Evolutionary conservation across 176 grass and related monocot genomes (phyloP), one percentile per base, ranked within the genome.

Genomic region (Oryza punctata): DNA sequence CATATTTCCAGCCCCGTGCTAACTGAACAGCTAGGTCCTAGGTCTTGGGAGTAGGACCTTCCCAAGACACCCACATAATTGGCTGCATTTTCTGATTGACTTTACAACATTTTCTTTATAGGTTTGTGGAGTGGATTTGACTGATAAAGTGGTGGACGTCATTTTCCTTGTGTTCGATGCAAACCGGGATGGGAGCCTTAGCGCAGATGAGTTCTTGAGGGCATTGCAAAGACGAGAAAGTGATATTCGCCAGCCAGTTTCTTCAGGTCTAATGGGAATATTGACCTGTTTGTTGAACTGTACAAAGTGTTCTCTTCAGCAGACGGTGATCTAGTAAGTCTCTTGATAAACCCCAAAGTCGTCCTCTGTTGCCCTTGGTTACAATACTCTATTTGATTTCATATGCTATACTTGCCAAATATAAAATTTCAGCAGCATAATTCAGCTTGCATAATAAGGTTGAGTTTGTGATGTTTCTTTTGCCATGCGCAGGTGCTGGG

Each of bases 81-180:
- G 24, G 54, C 33, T 69, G 15, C 15, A 13, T 74, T 61, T 69
- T 65, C 19, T 84, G 14, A 78, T 76, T 76, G 12, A 45, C 64
- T 85, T 40, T 19, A 12, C 21, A 32, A 57, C 59, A 3, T 1
- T 65, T 81, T 19, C 57, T 44, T 75, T 64, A 61, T 63, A 98
- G 96, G 96, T 98, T 38, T 98, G 96, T 85, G 93, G 91, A 12
- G 83, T 98, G 66, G 82, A 90, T 63, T 80, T 95, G 73, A 90
- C 87, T 71, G 87, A 98, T 77, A 98, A 83, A 60, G 88, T 95
- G 38, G 87, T 98, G 46, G 91, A 98, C 61, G 65, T 89, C 60
- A 92, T 98, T 80, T 98, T 98, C 84, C 89, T 87, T 46, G 85
- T 98, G 69, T 98, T 98, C n/a, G 93, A 98, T 52, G 52, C 93